Conservation (phyloP, 257 asterid species). For the Gentiana straminea region DNA sequence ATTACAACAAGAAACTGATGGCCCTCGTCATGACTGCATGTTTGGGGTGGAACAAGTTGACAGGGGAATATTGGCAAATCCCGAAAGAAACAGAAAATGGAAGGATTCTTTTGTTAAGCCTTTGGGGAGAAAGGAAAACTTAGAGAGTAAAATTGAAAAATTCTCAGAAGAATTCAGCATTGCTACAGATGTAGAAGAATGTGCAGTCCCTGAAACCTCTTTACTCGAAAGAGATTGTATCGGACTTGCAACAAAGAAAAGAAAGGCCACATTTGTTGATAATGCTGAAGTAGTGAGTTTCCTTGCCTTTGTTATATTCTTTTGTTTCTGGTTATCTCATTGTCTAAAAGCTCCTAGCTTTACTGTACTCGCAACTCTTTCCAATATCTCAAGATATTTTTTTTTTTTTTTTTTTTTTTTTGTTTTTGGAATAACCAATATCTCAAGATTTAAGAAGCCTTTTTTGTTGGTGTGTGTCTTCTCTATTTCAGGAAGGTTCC, state of each 20-base stretch:
- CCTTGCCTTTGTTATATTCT: conserved; percentile 2
- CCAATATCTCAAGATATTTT: not conserved
- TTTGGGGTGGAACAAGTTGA: conserved; percentile 19
- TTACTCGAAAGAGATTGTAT: conserved; percentile 13
- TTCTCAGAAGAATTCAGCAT: conserved; percentile 10
- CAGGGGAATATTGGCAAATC: conserved; percentile 12
- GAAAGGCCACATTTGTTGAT: conserved; percentile 36
- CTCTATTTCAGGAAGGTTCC: conserved; percentile 32
- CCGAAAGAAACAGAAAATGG: conserved; percentile 20
- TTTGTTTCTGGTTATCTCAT: not conserved
- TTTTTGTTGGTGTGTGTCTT: conserved; percentile 3
- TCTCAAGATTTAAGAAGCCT: too few species aligned
- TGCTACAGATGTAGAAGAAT: conserved; percentile 16
- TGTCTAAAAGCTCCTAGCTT: not conserved
- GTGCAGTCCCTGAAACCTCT: conserved; percentile 16
- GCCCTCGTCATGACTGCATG: conserved; percentile 3
- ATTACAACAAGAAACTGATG: conserved; percentile 12
- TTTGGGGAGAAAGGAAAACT: conserved; percentile 17
- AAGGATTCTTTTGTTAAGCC: conserved; percentile 28
- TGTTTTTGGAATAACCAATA: not conserved
- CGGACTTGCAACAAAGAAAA: conserved; percentile 31
- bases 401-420: conserved; percentile 1
- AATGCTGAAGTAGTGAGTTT: conserved; percentile 32
- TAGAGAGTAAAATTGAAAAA: conserved; percentile 19
- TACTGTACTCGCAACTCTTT: not conserved